Evolutionary conservation across 2,329 filamentous ascomycete genomes (phyloP), one percentile per base, ranked within the genome.

Genomic region (Cladosporium colombiae): DNA sequence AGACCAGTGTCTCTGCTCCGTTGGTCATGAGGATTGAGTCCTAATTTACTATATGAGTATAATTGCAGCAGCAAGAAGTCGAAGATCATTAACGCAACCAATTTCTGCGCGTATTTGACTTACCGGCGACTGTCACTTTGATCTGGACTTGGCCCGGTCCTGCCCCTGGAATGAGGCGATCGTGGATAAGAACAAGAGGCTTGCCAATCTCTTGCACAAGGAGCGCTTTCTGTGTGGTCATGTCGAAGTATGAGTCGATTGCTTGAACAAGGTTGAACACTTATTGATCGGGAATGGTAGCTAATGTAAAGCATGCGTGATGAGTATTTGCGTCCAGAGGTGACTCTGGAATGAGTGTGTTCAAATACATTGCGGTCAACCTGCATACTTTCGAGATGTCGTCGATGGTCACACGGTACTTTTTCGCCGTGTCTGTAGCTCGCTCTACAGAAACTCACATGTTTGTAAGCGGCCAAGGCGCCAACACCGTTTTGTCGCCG

Each of bases 111-210:
- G n/a, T 16, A 7, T 37, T 18, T 27, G 14, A n/a, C 60, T 13
- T 55, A 62, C 60, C 60, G 2, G 60, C 46, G 18, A 62, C 60
- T 14, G 60, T 50, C 21, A 53, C 60, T 33, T 62, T 62, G 46
- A 53, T 53, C 46, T 62, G 60, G 2, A 62, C n/a, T 35, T 62
- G 60, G 18, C 60, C 60, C 2, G 16, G 29, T 33, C 60, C 40
- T 16, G 60, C 44, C 8, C 21, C 16, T 25, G 4, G 46, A 16
- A 62, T 35, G 10, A 14, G 23, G 18, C 31, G 60, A 25, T 62
- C 29, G 18, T 62, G 40, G 14, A 62, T 29, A 37, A 62, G 60
- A 6, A 62, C 60, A 33, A 62, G 46, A 1, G 60, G 60, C n/a
- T 62, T 62, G 60, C 60, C 25, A 10, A 62, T 33, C 13, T 62